phyloP scores from a whole-genome alignment of 2,329 filamentous ascomycete genomes.

The Ascochyta pisi region DNA sequence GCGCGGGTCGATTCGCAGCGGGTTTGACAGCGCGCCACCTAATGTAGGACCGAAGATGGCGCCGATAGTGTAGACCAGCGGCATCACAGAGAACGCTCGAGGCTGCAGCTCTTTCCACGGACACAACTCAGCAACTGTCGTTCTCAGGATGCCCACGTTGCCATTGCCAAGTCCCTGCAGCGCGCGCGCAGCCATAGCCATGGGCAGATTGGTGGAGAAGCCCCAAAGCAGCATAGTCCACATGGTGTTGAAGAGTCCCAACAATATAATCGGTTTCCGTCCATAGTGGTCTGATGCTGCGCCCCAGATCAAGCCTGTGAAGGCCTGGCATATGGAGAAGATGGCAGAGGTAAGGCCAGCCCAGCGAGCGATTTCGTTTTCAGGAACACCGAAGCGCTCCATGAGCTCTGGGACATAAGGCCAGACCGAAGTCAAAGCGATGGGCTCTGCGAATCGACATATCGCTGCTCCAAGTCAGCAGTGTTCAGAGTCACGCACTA shows the following conservation, averaged over 20 bases:
- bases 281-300: slow-evolving; percentile 80
- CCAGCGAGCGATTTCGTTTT: slow-evolving; percentile 63
- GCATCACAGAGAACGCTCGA: slow-evolving; percentile 91
- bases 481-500: background rate
- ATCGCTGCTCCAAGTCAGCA: slow-evolving; percentile 67
- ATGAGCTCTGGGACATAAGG: slow-evolving; percentile 78
- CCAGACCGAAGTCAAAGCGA: slow-evolving; percentile 91
- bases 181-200: slow-evolving; percentile 79
- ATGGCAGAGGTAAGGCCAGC: slow-evolving; percentile 86
- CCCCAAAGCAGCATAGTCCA: slow-evolving; percentile 81
- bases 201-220: slow-evolving; percentile 76
- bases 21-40: slow-evolving; percentile 85
- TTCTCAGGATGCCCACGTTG: slow-evolving; percentile 84
- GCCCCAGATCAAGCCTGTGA: slow-evolving; percentile 90
- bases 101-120: slow-evolving; percentile 86
- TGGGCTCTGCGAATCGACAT: slow-evolving; percentile 89
- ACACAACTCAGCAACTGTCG: slow-evolving; percentile 92
- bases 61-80: slow-evolving; percentile 85
- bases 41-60: slow-evolving; percentile 86
- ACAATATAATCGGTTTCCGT: slow-evolving; percentile 81
- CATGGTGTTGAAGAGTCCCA: slow-evolving; percentile 81
- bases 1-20: slow-evolving; percentile 74
- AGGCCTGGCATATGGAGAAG: slow-evolving; percentile 77
- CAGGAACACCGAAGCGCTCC: slow-evolving; percentile 48
- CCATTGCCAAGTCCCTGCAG: slow-evolving; percentile 87